Base-by-base conservation (phyloP, 2,329 filamentous ascomycete species). In the Fusarium liriodendri region DNA sequence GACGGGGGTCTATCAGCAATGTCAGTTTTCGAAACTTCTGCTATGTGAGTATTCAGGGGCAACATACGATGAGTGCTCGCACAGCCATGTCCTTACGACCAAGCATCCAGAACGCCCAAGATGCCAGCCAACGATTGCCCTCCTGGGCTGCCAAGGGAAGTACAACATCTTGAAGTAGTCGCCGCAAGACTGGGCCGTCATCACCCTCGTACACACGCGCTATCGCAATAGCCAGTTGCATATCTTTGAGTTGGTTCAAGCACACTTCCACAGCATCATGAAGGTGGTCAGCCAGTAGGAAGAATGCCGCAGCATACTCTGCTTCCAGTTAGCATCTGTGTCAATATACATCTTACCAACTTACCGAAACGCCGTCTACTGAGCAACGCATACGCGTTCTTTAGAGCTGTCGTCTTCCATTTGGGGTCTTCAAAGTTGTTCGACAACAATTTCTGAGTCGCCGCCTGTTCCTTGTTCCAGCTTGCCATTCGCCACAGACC, bases 261-360 rank as follows among this genome's bases (percentile, higher is more conserved):
- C 97, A 94, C 20, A 99, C 92, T 73, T 93, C 93, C 62, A 97
- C 92, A 1, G 97, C 96, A 80, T 97, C 95, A 64, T 92, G 90
- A 1, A 98, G 86, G 78, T 93, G 92, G 74, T 95, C 95, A 2
- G 94, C 97, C 2, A 99, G 87, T 7, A 99, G 87, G 85, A 99
- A 99, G 84, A 98, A 99, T 0, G 97, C 94, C 1, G 96, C 97
- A 4, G 97, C 95, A 79, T 99, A 99, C 83, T 94, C 95, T 95
- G 64, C 62, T 22, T 2, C 91, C 87, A 85, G 73, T 80, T 45
- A 84, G 79, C 60, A 52, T 42, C 32, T 32, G 9, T 27, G 35
- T 47, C 18, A 18, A 11, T 47, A 25, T 27, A 27, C 13, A 40
- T 14, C 37, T 13, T n/a, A 22, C 9, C 25, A n/a, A 11, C 88